Base-by-base conservation (phyloP, 768 basidiomycete species). In the Tulasnella calospora region DNA sequence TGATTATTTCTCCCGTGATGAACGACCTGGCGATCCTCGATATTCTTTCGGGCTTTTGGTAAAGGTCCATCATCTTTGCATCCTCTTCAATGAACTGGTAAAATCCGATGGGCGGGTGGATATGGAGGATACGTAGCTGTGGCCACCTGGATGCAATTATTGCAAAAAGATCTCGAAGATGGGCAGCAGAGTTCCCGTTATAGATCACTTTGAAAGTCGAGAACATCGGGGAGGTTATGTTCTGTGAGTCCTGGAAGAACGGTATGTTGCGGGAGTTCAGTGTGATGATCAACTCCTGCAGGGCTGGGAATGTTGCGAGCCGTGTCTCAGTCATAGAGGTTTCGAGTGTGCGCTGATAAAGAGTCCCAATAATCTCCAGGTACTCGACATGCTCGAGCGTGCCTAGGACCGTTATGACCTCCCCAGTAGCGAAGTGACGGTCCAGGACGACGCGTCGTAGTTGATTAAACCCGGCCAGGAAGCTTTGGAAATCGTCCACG, bases 41-140 rank as follows among this genome's bases (percentile, higher is more conserved):
- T 8, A 74, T 40, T 19, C 78, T 75, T 17, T 79, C 41, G 17
- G 78, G 78, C 36, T 79, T 79, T 51, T 79, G 73, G 44, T 79
- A 79, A 7, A 73, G 47, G 33, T 79, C 78, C 36, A 21, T 47
- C 36, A 74, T 55, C 73, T 73, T 79, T 21, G n/a, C n/a, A 27
- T 79, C 78, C 2, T n/a, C 33, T 38, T 74, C 78, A 30, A 79
- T 73, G 61, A 73, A 79, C 17, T 51, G n/a, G 61, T 79, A 79
- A 36, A 51, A 57, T 12, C 17, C 27, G 23, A 27, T 41, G 36
- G 77, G 5, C 0, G 78, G 47, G 30, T 36, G 8, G 23, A 79
- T 35, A 30, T 79, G 19, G 30, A 79, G 57, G 15, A 0, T 12
- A 19, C 36, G 51, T 21, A 79, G 57, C 38, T 36, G 9, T 3